Conservation (phyloP, 305 asterid species). For the Euphrasia arctica region DNA sequence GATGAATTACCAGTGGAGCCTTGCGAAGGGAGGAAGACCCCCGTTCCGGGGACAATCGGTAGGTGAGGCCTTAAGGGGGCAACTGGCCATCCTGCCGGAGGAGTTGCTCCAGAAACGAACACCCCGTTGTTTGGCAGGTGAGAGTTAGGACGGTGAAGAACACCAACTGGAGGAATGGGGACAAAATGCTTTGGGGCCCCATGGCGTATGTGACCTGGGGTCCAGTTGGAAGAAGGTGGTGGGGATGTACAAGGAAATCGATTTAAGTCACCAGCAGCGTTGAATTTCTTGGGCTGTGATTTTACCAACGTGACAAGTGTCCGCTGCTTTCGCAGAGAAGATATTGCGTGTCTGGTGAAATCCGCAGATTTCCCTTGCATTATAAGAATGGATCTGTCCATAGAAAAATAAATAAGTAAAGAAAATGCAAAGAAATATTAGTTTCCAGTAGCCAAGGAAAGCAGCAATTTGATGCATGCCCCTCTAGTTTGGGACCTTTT, state of each 20-base stretch:
- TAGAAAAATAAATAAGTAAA: not conserved
- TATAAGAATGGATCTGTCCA: conserved; percentile 60
- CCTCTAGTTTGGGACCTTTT: too few relatives aligned
- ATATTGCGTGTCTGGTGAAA: conserved; percentile 64
- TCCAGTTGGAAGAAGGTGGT: conserved; percentile 48
- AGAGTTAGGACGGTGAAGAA: conserved; percentile 38
- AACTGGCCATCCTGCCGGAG: too few relatives aligned
- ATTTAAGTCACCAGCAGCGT: conserved; percentile 28
- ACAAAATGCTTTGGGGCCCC: conserved; percentile 44
- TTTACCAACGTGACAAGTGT: conserved; percentile 63
- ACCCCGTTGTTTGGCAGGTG: conserved; percentile 46
- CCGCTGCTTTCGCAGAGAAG: conserved; percentile 61
- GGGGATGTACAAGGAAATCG: conserved; percentile 32
- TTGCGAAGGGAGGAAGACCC: not conserved
- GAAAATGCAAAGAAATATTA: too few relatives aligned
- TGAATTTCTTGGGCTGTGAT: conserved; percentile 52
- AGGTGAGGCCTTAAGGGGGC: too few relatives aligned
- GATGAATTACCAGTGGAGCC: not conserved
- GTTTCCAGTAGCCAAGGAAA: too few relatives aligned
- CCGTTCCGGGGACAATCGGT: not conserved
- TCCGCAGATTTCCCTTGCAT: conserved; percentile 78
- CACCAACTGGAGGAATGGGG: conserved; percentile 43
- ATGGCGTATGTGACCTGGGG: conserved; percentile 50
- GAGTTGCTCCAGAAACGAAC: conserved; percentile 35
- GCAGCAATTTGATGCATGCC: too few relatives aligned